Evolutionary conservation across 2,329 filamentous ascomycete genomes (phyloP).

Genomic region (Ampelomyces quisqualis): DNA sequence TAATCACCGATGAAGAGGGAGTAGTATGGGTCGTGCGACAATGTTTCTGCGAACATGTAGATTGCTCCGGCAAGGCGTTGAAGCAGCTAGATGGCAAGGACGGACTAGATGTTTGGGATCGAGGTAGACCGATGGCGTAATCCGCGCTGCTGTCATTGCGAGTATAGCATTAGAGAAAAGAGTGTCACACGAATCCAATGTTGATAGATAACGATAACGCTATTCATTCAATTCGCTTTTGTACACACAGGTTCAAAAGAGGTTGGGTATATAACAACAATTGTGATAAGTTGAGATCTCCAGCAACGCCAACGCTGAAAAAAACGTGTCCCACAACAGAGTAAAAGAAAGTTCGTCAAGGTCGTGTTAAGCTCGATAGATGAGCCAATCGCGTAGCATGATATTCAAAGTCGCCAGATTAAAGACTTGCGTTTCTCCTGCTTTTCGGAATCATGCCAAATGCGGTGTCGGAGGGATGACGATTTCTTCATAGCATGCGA

Average conservation of each 20-base stretch:
- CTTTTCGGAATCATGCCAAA: constrained; percentile 11
- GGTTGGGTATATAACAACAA: constrained; percentile 22
- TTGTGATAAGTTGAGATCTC: constrained; percentile 5
- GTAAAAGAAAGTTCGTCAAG: constrained; percentile 5
- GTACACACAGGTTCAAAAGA: neutral
- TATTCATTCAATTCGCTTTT: constrained; percentile 2
- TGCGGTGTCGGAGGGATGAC: constrained; percentile 10
- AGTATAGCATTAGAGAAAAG: too few relatives aligned
- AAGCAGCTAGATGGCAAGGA: neutral
- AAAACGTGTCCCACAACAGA: neutral
- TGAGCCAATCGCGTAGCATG: neutral
- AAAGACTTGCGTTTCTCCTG: constrained; percentile 14
- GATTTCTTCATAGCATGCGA: constrained; percentile 7
- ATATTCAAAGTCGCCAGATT: constrained; percentile 11
- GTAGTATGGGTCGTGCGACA: constrained; percentile 1
- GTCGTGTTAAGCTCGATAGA: neutral
- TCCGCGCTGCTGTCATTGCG: too few relatives aligned
- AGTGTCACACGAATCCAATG: too few relatives aligned
- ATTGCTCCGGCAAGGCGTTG: neutral
- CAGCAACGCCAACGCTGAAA: neutral
- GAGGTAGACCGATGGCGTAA: neutral
- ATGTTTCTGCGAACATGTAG: constrained; percentile 1
- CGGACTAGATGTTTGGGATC: constrained; percentile 1
- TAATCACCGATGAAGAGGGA: neutral
- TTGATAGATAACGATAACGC: too few relatives aligned